phyloP scores from a whole-genome alignment of 164 flowering plant species.

The grape (Vitis vinifera) region DNA sequence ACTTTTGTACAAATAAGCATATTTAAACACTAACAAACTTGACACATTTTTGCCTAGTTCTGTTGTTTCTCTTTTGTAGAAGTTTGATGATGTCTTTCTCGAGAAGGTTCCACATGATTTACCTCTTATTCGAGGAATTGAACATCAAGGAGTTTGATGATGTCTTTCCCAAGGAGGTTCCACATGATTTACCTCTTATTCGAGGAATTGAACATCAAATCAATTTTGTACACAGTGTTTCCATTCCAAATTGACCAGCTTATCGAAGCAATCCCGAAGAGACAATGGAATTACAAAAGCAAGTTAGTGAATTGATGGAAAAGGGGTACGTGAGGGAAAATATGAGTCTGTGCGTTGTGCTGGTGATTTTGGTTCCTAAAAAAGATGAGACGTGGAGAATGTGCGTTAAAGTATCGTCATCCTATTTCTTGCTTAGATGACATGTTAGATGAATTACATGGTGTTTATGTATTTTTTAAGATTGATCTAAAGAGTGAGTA shows the following conservation, averaged over 20 bases:
- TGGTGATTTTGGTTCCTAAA: not conserved
- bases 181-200: not conserved
- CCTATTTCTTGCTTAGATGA: too few relatives aligned
- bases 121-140: not conserved
- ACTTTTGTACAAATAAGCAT: too few relatives aligned
- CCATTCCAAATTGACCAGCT: not conserved
- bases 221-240: not conserved
- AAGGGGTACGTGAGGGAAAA: too few relatives aligned
- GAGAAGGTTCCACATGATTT: not conserved
- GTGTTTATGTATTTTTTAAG: too few relatives aligned
- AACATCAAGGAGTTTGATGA: too few relatives aligned
- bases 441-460: too few relatives aligned
- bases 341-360: not conserved
- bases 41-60: too few relatives aligned
- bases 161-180: not conserved
- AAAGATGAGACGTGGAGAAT: not conserved
- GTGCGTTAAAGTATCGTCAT: not conserved
- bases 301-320: too few relatives aligned
- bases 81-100: not conserved
- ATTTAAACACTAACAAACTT: too few relatives aligned
- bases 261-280: not conserved
- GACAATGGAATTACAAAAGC: not conserved
- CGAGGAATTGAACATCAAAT: not conserved
- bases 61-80: too few relatives aligned
- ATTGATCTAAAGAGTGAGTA: too few relatives aligned